Conservation (phyloP, 495 filamentous ascomycete genomes). For the Tuber aestivum region DNA sequence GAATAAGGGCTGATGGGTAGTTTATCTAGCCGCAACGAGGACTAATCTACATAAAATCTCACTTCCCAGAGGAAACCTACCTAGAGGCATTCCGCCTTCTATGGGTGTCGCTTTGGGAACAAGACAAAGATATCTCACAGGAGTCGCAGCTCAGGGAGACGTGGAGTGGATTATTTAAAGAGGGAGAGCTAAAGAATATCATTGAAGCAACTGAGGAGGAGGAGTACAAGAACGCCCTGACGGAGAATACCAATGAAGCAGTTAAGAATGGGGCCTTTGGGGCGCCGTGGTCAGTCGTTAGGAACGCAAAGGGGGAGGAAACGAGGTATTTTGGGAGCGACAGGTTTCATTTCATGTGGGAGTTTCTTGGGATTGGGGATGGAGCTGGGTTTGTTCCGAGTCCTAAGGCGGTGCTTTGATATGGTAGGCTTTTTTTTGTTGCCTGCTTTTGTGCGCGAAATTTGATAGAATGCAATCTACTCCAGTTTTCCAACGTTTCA, state of each 20-base stretch:
- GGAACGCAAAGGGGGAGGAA: slow-evolving; percentile 51
- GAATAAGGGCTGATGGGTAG: background rate
- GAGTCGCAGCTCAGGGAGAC: slow-evolving; percentile 45
- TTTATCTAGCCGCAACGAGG: slow-evolving; percentile 55
- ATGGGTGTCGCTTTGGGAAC: slow-evolving; percentile 50
- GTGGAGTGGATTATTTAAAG: slow-evolving; percentile 44
- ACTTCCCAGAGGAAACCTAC: slow-evolving; percentile 46
- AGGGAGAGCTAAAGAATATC: slow-evolving; percentile 50
- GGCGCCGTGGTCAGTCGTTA: slow-evolving; percentile 69
- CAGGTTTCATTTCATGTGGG: slow-evolving; percentile 49
- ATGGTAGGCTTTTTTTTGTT: background rate
- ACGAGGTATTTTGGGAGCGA: slow-evolving; percentile 77
- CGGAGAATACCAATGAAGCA: slow-evolving; percentile 54
- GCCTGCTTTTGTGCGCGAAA: background rate
- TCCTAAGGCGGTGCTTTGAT: background rate
- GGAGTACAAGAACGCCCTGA: slow-evolving; percentile 57
- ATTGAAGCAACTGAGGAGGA: slow-evolving; percentile 47
- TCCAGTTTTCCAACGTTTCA: background rate
- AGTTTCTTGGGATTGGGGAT: slow-evolving; percentile 36
- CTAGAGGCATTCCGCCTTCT: slow-evolving; percentile 48
- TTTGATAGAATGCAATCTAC: background rate
- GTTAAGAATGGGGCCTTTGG: slow-evolving; percentile 65
- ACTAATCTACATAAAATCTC: slow-evolving; percentile 58
- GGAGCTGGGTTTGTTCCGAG: slow-evolving; percentile 5
- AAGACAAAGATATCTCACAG: slow-evolving; percentile 49